These are phyloP conservation scores for Ogataea pilisensis DNA, from an alignment of 805 yeast species.

Conservation along the genomic window DNA sequence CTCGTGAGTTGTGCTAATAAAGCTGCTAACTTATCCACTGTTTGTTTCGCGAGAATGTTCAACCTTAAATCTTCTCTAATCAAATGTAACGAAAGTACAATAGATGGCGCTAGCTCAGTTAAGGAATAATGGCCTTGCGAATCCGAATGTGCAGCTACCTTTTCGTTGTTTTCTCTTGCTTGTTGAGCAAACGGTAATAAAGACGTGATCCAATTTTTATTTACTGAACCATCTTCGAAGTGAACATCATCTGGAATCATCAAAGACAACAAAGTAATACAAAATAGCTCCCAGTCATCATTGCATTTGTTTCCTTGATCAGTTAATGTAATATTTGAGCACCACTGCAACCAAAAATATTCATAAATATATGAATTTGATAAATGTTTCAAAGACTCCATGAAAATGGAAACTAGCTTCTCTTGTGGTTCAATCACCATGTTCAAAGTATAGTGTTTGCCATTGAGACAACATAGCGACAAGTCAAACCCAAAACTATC, in stretches of 20 bases:
- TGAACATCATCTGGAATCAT: constrained; percentile 41
- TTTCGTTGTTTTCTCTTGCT: constrained; percentile 16
- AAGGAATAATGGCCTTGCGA: constrained; percentile 35
- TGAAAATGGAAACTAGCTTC: constrained; percentile 39
- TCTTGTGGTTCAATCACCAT: constrained; percentile 43
- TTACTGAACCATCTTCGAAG: constrained; percentile 12
- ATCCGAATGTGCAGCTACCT: constrained; percentile 5
- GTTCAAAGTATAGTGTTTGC: constrained; percentile 27
- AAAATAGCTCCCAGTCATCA: constrained; percentile 60
- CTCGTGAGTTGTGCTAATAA: constrained; percentile 57
- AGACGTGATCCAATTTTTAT: constrained; percentile 24
- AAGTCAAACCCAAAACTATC: constrained; percentile 23
- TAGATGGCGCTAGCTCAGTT: constrained; percentile 55
- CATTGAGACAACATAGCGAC: constrained; percentile 18
- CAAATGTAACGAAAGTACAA: constrained; percentile 67
- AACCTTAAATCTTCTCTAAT: constrained; percentile 71
- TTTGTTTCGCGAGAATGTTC: constrained; percentile 40
- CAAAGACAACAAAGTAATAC: constrained; percentile 46
- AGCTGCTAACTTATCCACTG: constrained; percentile 41
- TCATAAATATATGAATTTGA: constrained; percentile 57
- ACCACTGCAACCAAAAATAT: constrained; percentile 61
- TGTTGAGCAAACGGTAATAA: constrained; percentile 21
- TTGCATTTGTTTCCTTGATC: constrained; percentile 25
- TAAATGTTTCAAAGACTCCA: constrained; percentile 48
- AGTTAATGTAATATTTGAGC: constrained; percentile 42